Conservation (phyloP, 75 land plant genomes). For the Picea sitchensis region DNA sequence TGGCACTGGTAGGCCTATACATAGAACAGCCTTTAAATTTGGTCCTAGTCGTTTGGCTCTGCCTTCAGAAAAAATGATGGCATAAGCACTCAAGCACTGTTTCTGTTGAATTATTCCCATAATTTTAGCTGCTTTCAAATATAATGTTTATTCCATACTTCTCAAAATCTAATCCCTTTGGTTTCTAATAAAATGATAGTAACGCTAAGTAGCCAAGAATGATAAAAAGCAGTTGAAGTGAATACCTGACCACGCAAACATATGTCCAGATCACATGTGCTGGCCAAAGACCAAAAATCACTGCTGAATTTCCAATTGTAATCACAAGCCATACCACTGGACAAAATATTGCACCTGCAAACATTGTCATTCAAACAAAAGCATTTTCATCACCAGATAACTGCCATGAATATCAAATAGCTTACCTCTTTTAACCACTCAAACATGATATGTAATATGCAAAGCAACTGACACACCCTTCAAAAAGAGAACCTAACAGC, state of each 20-base stretch:
- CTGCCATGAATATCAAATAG: neutral
- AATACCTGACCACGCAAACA: constrained; percentile 55
- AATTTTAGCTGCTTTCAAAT: neutral
- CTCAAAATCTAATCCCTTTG: neutral
- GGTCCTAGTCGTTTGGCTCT: constrained; percentile 61
- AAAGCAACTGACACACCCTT: neutral
- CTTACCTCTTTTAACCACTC: neutral
- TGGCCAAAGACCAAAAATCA: constrained; percentile 86
- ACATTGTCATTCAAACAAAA: neutral
- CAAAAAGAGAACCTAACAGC: neutral
- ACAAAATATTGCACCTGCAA: constrained; percentile 46
- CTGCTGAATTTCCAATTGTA: constrained; percentile 63
- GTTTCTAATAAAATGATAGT: neutral
- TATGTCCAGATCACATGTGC: constrained; percentile 57
- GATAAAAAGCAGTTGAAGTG: neutral
- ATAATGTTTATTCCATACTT: neutral
- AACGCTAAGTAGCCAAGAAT: neutral
- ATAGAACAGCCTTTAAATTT: constrained; percentile 35
- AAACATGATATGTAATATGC: neutral
- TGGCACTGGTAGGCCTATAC: constrained; percentile 22
- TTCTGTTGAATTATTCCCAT: neutral
- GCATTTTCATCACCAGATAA: neutral
- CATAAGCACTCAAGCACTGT: neutral
- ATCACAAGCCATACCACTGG: constrained; percentile 55
- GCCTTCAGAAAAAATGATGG: constrained; percentile 17